Evolutionary conservation across 2,329 filamentous ascomycete species (phyloP).

Genomic region (Trichophyton simii): DNA sequence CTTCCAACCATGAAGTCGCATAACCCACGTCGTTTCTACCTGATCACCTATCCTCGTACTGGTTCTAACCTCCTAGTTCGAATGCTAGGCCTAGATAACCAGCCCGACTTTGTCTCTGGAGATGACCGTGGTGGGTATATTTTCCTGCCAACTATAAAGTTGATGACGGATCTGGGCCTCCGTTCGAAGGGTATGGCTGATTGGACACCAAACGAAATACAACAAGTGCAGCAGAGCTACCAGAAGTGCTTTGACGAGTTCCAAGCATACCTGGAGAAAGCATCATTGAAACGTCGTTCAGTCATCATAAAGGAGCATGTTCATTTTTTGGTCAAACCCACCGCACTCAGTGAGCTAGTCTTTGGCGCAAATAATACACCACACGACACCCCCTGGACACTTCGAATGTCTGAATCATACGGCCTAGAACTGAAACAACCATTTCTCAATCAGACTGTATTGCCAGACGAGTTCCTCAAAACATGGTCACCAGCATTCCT

Average conservation of each 20-base stretch:
- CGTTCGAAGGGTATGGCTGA: constrained; percentile 13
- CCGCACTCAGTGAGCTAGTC: constrained; percentile 4
- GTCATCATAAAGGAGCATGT: constrained; percentile 28
- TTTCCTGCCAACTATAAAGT: constrained; percentile 16
- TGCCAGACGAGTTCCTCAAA: constrained; percentile 25
- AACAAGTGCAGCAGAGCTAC: constrained; percentile 14
- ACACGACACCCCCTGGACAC: constrained; percentile 6
- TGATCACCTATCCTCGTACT: constrained; percentile 20
- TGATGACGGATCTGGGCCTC: constrained; percentile 7
- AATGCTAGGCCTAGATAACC: constrained; percentile 19
- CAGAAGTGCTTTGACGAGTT: constrained; percentile 20
- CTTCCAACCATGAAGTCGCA: neutral
- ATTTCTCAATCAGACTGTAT: constrained; percentile 22
- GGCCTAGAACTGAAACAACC: constrained; percentile 12
- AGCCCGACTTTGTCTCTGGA: constrained; percentile 15
- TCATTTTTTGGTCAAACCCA: constrained; percentile 12
- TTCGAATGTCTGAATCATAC: constrained; percentile 13
- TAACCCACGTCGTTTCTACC: constrained; percentile 11
- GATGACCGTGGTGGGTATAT: constrained; percentile 18
- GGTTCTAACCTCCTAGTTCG: constrained; percentile 22
- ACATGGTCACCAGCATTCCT: constrained; percentile 24
- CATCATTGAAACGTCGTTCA: constrained; percentile 16
- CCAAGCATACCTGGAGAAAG: constrained; percentile 15
- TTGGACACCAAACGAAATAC: constrained; percentile 19
- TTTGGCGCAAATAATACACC: neutral